A percentile compares a stretch with the other conserved stretches of the same genome.
Evolutionary conservation across 2,329 filamentous ascomycete species (phyloP).

Genomic region (Atkinsonella texensis): DNA sequence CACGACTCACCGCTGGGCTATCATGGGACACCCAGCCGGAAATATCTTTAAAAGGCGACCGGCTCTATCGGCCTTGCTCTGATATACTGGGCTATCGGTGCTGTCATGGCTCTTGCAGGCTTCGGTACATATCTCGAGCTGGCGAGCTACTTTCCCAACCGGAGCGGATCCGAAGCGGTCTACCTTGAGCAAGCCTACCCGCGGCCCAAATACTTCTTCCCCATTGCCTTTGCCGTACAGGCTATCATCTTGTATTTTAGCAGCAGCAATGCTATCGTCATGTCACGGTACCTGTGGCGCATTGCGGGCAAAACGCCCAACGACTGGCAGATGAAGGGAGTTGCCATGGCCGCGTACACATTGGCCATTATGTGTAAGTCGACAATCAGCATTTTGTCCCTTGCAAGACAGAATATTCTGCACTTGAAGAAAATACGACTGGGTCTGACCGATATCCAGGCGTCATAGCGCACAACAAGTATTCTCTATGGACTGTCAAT

Average conservation of each 20-base stretch:
- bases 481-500: constrained; percentile 44
- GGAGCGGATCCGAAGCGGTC: constrained; percentile 53
- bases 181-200: constrained; percentile 59
- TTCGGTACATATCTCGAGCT: constrained; percentile 52
- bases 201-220: constrained; percentile 50
- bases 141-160: constrained; percentile 52
- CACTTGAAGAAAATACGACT: too few relatives aligned
- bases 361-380: constrained; percentile 41
- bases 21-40: constrained; percentile 13
- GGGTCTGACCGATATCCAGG: constrained; percentile 7
- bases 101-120: constrained; percentile 42
- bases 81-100: constrained; percentile 54
- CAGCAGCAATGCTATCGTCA: constrained; percentile 52
- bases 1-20: constrained; percentile 46
- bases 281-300: constrained; percentile 51
- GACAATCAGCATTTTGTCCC: too few relatives aligned
- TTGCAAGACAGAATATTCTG: too few relatives aligned
- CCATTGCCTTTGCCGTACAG: constrained; percentile 52
- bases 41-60: constrained; percentile 41
- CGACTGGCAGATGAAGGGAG: constrained; percentile 54
- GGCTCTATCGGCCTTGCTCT: constrained; percentile 51
- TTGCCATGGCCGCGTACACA: constrained; percentile 52
- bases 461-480: constrained; percentile 42
- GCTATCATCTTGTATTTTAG: constrained; percentile 52
- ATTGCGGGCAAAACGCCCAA: constrained; percentile 38